These are phyloP conservation scores for Plasmodium sp. DNA, from an alignment of 169 alveolate species.

Conservation along the genomic window DNA sequence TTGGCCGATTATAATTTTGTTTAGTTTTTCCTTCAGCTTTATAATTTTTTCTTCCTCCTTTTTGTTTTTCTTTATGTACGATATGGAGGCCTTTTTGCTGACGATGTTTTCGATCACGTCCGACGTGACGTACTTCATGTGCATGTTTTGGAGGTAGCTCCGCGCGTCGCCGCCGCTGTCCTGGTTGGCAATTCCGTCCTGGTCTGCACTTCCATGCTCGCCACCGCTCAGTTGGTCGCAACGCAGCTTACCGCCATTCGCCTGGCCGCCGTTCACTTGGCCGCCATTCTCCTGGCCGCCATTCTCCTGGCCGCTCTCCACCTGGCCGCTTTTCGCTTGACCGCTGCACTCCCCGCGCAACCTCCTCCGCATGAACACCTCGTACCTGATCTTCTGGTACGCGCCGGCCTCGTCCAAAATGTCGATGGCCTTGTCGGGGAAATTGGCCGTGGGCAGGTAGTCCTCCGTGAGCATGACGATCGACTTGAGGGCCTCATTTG, in stretches of 20 bases:
- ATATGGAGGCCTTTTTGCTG: slow-evolving; percentile 52
- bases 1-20: slow-evolving; percentile 66
- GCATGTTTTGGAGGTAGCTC: slow-evolving; percentile 10
- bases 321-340: neutral
- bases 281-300: neutral
- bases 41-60: slow-evolving; percentile 61
- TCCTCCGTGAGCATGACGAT: slow-evolving; percentile 80
- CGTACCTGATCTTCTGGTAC: slow-evolving; percentile 83
- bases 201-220: neutral
- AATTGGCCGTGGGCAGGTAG: slow-evolving; percentile 81
- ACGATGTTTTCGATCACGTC: slow-evolving; percentile 74
- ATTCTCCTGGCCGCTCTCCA: too few species aligned
- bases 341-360: neutral
- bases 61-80: slow-evolving; percentile 56
- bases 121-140: slow-evolving; percentile 72
- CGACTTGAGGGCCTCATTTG: slow-evolving; percentile 77
- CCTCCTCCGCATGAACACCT: slow-evolving; percentile 23
- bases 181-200: too few species aligned
- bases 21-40: slow-evolving; percentile 74
- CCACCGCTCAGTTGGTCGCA: neutral
- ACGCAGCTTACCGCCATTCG: neutral
- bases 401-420: slow-evolving; percentile 91
- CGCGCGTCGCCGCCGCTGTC: neutral
- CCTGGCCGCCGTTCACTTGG: neutral
- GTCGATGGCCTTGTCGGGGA: slow-evolving; percentile 91